Percentiles rank a stretch among this genome's conserved stretches.
Conservation (phyloP, 2,329 filamentous ascomycete genomes). For the Aspergillus ibericus region DNA sequence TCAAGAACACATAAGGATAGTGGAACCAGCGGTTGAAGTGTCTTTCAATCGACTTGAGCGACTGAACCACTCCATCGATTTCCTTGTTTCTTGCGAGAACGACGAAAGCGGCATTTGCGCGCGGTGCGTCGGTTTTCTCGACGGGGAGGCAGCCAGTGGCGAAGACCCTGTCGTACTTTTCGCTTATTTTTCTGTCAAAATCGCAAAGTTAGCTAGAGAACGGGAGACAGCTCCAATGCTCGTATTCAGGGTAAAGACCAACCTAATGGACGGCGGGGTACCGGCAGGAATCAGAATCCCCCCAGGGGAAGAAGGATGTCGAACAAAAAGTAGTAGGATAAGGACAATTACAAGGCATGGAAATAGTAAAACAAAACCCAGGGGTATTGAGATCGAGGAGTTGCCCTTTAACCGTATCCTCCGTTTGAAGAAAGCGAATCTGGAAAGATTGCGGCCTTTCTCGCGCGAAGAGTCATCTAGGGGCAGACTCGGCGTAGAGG, state of each 20-base stretch:
- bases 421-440: slow-evolving; percentile 78
- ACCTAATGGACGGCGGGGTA: slow-evolving; percentile 87
- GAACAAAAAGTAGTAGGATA: slow-evolving; percentile 84
- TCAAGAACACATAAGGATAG: slow-evolving; percentile 97
- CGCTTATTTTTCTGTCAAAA: slow-evolving; percentile 79
- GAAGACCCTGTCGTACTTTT: slow-evolving; percentile 96
- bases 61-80: slow-evolving; percentile 91
- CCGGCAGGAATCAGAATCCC: slow-evolving; percentile 85
- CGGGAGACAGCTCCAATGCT: too few species aligned
- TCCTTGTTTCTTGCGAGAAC: slow-evolving; percentile 96
- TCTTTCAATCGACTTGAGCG: slow-evolving; percentile 94
- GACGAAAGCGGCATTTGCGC: slow-evolving; percentile 93
- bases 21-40: slow-evolving; percentile 99
- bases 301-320: slow-evolving; percentile 79
- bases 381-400: slow-evolving; percentile 85
- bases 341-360: slow-evolving; percentile 87
- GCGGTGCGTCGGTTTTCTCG: slow-evolving; percentile 69
- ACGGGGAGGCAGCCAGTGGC: slow-evolving; percentile 79
- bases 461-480: slow-evolving; percentile 49
- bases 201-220: slow-evolving; percentile 18
- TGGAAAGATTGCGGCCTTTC: slow-evolving; percentile 46
- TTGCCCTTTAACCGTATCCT: slow-evolving; percentile 88
- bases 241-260: slow-evolving; percentile 34
- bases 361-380: slow-evolving; percentile 90
- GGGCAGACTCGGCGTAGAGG: slow-evolving; percentile 47